Percentiles rank a stretch among this genome's conserved stretches.
These are phyloP conservation scores for Capillidium rhysosporum DNA, from an alignment of 371 early-diverging fungal genomes.

Conservation along the genomic window DNA sequence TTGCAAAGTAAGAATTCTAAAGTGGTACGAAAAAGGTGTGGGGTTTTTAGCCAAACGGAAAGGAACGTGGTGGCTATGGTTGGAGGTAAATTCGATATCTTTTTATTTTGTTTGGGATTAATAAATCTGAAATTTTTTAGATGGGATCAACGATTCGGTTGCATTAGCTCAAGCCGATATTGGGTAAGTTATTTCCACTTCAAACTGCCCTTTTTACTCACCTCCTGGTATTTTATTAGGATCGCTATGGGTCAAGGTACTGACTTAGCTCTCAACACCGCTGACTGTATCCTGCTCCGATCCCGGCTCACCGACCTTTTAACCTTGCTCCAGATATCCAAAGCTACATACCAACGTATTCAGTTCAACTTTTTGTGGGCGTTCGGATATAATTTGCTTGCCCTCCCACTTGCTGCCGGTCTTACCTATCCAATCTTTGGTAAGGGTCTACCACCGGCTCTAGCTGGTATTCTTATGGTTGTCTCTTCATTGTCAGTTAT, in stretches of 20 bases:
- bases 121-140: constrained; percentile 14
- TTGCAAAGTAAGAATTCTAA: constrained; percentile 19
- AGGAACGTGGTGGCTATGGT: constrained; percentile 16
- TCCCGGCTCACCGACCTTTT: constrained; percentile 41
- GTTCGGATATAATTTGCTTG: constrained; percentile 44
- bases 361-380: constrained; percentile 59
- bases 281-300: constrained; percentile 44
- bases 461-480: neutral
- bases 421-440: constrained; percentile 23
- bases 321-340: constrained; percentile 40
- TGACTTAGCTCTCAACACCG: constrained; percentile 59
- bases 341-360: constrained; percentile 39
- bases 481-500: neutral
- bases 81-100: constrained; percentile 8
- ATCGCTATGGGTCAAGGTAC: constrained; percentile 55
- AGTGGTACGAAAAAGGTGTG: too few species aligned
- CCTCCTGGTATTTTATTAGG: constrained; percentile 12
- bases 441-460: neutral
- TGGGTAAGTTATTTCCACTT: constrained; percentile 9
- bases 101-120: too few species aligned
- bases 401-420: constrained; percentile 68
- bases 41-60: neutral
- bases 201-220: too few species aligned
- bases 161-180: constrained; percentile 78
- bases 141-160: constrained; percentile 83